These are phyloP conservation scores for Ceratocystis papillata DNA, from an alignment of 2,329 filamentous ascomycete species.

Conservation along the genomic window DNA sequence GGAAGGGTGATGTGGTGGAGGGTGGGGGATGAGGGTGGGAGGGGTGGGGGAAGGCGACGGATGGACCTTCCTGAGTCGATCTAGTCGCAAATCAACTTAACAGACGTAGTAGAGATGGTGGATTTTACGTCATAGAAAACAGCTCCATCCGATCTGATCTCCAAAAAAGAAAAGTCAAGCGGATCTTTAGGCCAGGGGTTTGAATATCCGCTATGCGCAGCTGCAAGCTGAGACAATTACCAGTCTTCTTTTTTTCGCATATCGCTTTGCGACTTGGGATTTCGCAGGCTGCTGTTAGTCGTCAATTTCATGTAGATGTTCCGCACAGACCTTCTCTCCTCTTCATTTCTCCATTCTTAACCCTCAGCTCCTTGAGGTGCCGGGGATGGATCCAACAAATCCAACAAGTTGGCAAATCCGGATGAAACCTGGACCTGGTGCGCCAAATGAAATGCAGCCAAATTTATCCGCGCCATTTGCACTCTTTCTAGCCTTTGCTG, in stretches of 20 bases:
- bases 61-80: no score
- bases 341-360: neutral
- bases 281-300: no score
- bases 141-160: neutral
- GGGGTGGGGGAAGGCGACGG: neutral
- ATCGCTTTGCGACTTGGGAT: no score
- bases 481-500: neutral
- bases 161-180: neutral
- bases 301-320: no score
- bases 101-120: no score
- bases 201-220: no score
- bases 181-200: neutral
- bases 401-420: neutral
- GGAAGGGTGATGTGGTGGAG: no score
- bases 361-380: neutral
- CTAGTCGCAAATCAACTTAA: no score
- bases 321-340: neutral
- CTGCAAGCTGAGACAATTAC: no score
- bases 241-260: no score
- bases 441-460: conserved; percentile 3
- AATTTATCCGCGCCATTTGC: conserved; percentile 2
- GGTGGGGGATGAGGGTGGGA: neutral
- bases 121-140: no score
- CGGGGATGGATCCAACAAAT: neutral
- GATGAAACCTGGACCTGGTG: neutral